A percentile compares a stretch with the other conserved stretches of the same genome.
These are phyloP conservation scores for Panaeolus papilionaceus DNA, from an alignment of 768 basidiomycete species.

Conservation along the genomic window DNA sequence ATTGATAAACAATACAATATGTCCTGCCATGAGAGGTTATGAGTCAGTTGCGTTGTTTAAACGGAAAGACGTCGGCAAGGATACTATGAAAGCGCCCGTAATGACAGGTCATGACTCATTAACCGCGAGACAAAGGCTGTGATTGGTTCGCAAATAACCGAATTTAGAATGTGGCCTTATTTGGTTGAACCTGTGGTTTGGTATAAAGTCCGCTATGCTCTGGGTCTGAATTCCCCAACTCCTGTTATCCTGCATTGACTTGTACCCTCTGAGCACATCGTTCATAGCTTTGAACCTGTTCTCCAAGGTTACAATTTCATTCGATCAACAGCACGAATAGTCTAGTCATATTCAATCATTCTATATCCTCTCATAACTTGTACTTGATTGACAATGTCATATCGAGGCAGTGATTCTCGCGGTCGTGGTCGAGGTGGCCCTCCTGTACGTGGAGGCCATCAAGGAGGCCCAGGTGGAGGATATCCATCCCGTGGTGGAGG, in stretches of 20 bases:
- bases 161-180: constrained; percentile 1
- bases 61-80: neutral
- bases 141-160: constrained; percentile 9
- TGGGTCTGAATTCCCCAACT: neutral
- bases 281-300: constrained; percentile 33
- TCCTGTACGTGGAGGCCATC: constrained; percentile 30
- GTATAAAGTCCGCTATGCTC: constrained; percentile 9
- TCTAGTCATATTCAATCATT: constrained; percentile 17
- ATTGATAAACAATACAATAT: neutral
- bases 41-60: constrained; percentile 2
- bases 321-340: constrained; percentile 15
- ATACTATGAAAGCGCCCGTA: neutral
- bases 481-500: constrained; percentile 41
- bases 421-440: constrained; percentile 47
- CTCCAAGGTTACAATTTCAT: constrained; percentile 33
- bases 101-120: neutral
- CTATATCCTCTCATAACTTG: constrained; percentile 13
- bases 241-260: constrained; percentile 14
- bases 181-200: neutral
- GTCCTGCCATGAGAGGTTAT: neutral
- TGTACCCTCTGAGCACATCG: constrained; percentile 26
- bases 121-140: constrained; percentile 2
- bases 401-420: constrained; percentile 42
- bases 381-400: constrained; percentile 30
- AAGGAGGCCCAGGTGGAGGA: constrained; percentile 35